A percentile compares a stretch with the other conserved stretches of the same genome.
These are phyloP conservation scores for Corylus avellana DNA, from an alignment of 306 rosid genomes.

Conservation along the genomic window DNA sequence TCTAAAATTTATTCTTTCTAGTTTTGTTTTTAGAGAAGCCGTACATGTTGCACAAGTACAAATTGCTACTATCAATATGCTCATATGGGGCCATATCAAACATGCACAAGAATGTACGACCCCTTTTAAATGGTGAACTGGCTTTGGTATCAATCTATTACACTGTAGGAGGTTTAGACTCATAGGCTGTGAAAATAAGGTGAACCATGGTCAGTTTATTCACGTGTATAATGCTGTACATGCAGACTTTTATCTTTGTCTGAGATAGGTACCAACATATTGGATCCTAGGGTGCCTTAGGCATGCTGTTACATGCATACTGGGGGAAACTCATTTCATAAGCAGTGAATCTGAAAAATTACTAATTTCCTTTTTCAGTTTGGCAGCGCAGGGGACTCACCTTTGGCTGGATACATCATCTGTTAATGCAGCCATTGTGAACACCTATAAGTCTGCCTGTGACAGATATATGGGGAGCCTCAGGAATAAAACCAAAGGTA, in stretches of 20 bases:
- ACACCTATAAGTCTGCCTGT: constrained; percentile 71
- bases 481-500: constrained; percentile 45
- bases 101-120: not conserved
- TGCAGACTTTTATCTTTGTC: not conserved
- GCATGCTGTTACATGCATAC: not conserved
- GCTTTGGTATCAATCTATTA: not conserved
- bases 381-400: constrained; percentile 64
- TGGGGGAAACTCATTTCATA: not conserved
- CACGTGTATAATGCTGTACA: not conserved
- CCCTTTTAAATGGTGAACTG: not conserved
- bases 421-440: constrained; percentile 85
- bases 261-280: not conserved
- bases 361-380: constrained; percentile 48
- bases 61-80: not conserved
- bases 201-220: not conserved
- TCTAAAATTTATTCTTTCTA: not conserved
- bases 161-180: not conserved
- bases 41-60: constrained; percentile 4
- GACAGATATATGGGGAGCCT: constrained; percentile 46
- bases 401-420: constrained; percentile 92
- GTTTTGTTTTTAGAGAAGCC: constrained; percentile 3
- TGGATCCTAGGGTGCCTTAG: not conserved
- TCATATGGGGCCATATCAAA: too few relatives aligned
- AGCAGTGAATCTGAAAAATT: constrained; percentile 10
- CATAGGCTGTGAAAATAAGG: not conserved